phyloP scores from a whole-genome alignment of 257 asterid genomes.

The Agastache rugosa region DNA sequence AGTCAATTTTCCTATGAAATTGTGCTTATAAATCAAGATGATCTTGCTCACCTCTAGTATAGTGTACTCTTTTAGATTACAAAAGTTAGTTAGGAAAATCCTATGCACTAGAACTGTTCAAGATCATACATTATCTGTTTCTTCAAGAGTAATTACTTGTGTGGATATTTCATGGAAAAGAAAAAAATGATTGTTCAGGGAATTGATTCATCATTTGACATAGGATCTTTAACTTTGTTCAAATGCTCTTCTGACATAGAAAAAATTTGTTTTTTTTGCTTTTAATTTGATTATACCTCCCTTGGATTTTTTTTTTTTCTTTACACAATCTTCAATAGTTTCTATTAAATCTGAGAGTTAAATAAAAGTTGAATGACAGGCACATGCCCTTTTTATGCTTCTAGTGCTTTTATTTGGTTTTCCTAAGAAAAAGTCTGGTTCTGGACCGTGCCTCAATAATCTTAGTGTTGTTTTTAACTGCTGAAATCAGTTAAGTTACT shows the following conservation, averaged over 20 bases:
- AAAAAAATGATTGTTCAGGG: not conserved
- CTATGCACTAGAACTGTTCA: not conserved
- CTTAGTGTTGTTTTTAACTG: not conserved
- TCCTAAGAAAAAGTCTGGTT: too few species aligned
- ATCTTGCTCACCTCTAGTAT: not conserved
- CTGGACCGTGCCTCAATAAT: too few species aligned
- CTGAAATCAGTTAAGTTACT: not conserved
- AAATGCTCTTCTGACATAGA: not conserved
- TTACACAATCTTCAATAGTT: too few species aligned
- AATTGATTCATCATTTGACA: not conserved
- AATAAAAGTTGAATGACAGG: too few species aligned
- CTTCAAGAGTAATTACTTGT: not conserved
- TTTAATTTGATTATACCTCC: too few species aligned
- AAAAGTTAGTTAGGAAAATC: too few species aligned
- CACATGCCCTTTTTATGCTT: too few species aligned
- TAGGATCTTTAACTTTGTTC: not conserved
- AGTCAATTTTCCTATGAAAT: not conserved
- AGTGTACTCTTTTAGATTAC: not conserved
- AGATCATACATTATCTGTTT: not conserved
- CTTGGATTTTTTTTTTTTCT: too few species aligned
- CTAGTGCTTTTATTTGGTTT: too few species aligned
- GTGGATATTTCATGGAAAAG: not conserved
- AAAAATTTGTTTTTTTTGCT: too few species aligned
- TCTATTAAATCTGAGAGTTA: too few species aligned
- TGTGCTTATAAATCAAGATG: not conserved